Base-by-base conservation (phyloP, 148 eudicot species). In the Mesembryanthemum crystallinum region DNA sequence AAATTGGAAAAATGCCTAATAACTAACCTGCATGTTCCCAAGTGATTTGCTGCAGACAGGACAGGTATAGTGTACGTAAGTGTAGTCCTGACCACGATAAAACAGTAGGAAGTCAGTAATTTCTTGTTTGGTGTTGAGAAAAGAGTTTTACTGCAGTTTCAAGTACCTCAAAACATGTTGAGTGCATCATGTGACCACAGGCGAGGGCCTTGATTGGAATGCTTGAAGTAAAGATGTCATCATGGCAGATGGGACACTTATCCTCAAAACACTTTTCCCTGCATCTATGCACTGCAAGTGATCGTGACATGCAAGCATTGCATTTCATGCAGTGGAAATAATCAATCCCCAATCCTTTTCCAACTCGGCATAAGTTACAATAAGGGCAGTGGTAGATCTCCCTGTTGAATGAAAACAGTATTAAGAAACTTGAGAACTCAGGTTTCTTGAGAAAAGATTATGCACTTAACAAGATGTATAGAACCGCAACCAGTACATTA, bases 31-130 rank as follows among this genome's bases (percentile, higher is more conserved):
- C 99, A 96, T 92, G 73, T 96, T 88, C 30, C 99, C 99, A n/a
- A 96, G 90, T 74, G 99, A 92, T 86, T 96, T 96, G 97, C 99
- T 89, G 82, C 99, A 96, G 20, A 92, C 85, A 32, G 99, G 99
- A 78, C 99, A 92, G 59, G 84, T 86, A 68, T 92, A 96, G 74
- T 87, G 85, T 35, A 81, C 75, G 72, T 83, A 78, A 69, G 97
- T 96, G 82, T 96, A 92, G n/a, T 85, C 97, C 99, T 96, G 80
- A 70, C 21, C 71, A 81, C 37, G 24, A 80, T 47, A 18, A 78
- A 49, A 84, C 42, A 82, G 66, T 32, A 67, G 49, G 75, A 69
- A 69, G 42, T 61, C 8, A 47, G 8, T 29, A 64, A 43, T 2
- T 54, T 55, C 39, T 49, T 21, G 35, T 29, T 28, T 37, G 23